phyloP scores from a whole-genome alignment of 192 early-diverging fungal genomes.

The Linnemannia zychae region DNA sequence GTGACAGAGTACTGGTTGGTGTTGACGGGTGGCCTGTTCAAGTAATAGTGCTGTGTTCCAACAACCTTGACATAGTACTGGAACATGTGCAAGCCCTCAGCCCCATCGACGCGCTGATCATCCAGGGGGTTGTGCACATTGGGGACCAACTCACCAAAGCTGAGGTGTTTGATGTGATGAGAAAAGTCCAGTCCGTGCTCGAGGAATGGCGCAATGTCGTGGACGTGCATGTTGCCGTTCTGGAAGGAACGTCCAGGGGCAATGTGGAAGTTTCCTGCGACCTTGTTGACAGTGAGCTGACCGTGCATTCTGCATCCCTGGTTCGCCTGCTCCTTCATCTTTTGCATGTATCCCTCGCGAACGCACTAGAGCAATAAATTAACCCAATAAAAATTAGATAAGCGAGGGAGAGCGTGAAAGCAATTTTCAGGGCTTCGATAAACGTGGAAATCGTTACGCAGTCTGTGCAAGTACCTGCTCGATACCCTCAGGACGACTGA shows the following conservation, averaged over 20 bases:
- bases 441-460: too few relatives aligned
- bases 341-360: constrained; percentile 84
- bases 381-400: not conserved
- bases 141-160: constrained; percentile 76
- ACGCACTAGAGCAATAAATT: constrained; percentile 73
- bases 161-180: constrained; percentile 85
- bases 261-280: constrained; percentile 94
- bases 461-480: constrained; percentile 71
- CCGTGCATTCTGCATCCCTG: constrained; percentile 94
- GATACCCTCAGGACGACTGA: constrained; percentile 77
- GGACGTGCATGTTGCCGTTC: constrained; percentile 79
- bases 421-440: not conserved
- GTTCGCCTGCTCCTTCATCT: constrained; percentile 80
- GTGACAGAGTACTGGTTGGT: constrained; percentile 98
- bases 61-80: constrained; percentile 98
- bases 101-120: constrained; percentile 26
- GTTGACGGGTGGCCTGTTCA: constrained; percentile 74
- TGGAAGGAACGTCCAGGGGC: constrained; percentile 89
- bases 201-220: constrained; percentile 78
- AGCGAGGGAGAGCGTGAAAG: not conserved
- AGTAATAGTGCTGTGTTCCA: constrained; percentile 81
- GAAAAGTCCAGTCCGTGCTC: constrained; percentile 81
- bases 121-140: constrained; percentile 77
- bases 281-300: constrained; percentile 87
- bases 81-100: constrained; percentile 68